Conservation (phyloP, 2,329 filamentous ascomycete species). For the Epichloe aotearoae region DNA sequence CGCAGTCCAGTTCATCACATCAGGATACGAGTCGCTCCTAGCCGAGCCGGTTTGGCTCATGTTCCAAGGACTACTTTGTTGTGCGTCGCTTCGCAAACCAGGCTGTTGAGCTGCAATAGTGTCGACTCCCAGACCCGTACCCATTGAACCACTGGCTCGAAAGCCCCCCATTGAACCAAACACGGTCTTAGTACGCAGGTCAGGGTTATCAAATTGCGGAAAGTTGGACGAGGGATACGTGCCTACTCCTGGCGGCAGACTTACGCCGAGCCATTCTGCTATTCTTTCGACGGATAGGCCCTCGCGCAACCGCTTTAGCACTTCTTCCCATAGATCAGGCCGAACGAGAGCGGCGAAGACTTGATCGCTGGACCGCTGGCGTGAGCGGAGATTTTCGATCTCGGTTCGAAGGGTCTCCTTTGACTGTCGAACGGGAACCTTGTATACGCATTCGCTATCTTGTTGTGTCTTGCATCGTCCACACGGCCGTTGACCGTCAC, state of each 20-base stretch:
- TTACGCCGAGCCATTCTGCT: slow-evolving; percentile 36
- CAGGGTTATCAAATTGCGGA: slow-evolving; percentile 8
- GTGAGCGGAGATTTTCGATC: slow-evolving; percentile 41
- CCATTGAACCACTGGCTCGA: slow-evolving; percentile 5
- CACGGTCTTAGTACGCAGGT: slow-evolving; percentile 4
- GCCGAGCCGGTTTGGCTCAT: slow-evolving; percentile 34
- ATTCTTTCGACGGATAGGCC: slow-evolving; percentile 43
- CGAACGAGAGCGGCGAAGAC: slow-evolving; percentile 41
- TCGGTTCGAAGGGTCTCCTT: slow-evolving; percentile 48
- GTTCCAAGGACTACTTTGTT: slow-evolving; percentile 35
- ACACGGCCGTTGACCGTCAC: slow-evolving; percentile 45
- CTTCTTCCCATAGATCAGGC: slow-evolving; percentile 38
- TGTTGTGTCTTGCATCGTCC: slow-evolving; percentile 41
- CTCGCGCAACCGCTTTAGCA: slow-evolving; percentile 37
- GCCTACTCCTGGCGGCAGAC: slow-evolving; percentile 18
- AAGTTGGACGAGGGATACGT: slow-evolving; percentile 15
- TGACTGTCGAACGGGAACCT: slow-evolving; percentile 48
- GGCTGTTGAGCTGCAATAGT: slow-evolving; percentile 17
- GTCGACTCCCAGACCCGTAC: slow-evolving; percentile 17
- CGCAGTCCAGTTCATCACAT: slow-evolving; percentile 32
- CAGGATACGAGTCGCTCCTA: slow-evolving; percentile 32
- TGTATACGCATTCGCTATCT: slow-evolving; percentile 45
- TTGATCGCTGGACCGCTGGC: slow-evolving; percentile 40
- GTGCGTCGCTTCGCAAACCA: slow-evolving; percentile 23
- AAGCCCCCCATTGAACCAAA: slow-evolving; percentile 16